phyloP scores from a whole-genome alignment of 2,329 filamentous ascomycete species.

The Cryphonectria naterciae region DNA sequence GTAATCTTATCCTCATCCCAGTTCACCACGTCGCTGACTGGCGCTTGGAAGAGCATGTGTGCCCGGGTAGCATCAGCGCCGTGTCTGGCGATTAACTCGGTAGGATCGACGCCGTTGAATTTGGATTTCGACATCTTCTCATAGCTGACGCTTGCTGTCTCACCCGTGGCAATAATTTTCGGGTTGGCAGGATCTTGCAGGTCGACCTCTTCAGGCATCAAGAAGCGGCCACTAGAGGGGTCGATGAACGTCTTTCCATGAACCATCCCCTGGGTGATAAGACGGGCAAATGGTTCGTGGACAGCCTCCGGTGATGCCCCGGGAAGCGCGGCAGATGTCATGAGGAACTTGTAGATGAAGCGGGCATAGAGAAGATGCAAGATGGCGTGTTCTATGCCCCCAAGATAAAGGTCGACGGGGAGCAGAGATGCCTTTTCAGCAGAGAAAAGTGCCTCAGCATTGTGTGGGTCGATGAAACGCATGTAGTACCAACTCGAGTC shows the following conservation, averaged over 20 bases:
- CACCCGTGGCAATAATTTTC: constrained; percentile 63
- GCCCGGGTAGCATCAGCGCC: constrained; percentile 84
- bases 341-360: constrained; percentile 87
- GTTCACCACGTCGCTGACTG: constrained; percentile 80
- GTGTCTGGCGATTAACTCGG: constrained; percentile 70
- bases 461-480: constrained; percentile 74
- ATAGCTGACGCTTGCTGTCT: constrained; percentile 65
- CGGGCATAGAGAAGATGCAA: constrained; percentile 86
- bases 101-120: constrained; percentile 86
- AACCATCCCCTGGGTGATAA: constrained; percentile 92
- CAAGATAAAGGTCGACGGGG: constrained; percentile 86
- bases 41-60: constrained; percentile 88
- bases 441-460: constrained; percentile 64
- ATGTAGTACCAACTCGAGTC: constrained; percentile 95
- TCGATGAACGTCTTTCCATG: constrained; percentile 84
- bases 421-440: constrained; percentile 60
- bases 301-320: constrained; percentile 40
- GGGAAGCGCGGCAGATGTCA: constrained; percentile 56
- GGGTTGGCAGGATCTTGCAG: constrained; percentile 59
- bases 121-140: constrained; percentile 98
- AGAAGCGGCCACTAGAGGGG: constrained; percentile 73
- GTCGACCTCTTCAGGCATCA: constrained; percentile 77
- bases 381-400: constrained; percentile 89
- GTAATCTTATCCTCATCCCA: constrained; percentile 86
- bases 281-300: constrained; percentile 78